Conservation (phyloP, 2,329 filamentous ascomycete species). For the Paraphoma sp. region DNA sequence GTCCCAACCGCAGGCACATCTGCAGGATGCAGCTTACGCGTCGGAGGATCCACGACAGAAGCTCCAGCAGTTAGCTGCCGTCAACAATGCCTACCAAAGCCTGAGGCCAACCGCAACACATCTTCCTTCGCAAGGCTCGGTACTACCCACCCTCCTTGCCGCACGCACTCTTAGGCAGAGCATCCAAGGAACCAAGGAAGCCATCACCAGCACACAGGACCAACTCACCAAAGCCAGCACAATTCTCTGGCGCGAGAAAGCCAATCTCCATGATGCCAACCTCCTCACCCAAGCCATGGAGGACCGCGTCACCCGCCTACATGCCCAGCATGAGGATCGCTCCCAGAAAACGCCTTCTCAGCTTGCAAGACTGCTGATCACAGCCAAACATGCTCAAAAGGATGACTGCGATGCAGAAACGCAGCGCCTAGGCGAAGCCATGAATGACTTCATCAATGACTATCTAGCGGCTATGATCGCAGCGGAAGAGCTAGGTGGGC, state of each 20-base stretch:
- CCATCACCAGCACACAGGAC: slow-evolving; percentile 56
- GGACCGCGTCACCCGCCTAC: slow-evolving; percentile 66
- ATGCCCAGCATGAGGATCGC: slow-evolving; percentile 62
- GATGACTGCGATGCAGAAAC: slow-evolving; percentile 67
- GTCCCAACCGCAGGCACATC: slow-evolving; percentile 29
- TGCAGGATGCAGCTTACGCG: slow-evolving; percentile 38
- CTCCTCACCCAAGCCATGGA: slow-evolving; percentile 57
- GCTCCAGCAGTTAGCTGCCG: slow-evolving; percentile 55
- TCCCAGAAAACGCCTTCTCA: slow-evolving; percentile 67
- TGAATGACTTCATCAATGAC: slow-evolving; percentile 74
- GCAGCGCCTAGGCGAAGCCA: slow-evolving; percentile 64
- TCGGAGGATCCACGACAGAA: slow-evolving; percentile 43
- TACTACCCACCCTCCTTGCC: slow-evolving; percentile 74
- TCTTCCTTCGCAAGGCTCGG: slow-evolving; percentile 70
- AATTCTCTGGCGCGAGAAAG: slow-evolving; percentile 54
- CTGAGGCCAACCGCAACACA: slow-evolving; percentile 68
- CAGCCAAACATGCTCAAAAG: slow-evolving; percentile 66
- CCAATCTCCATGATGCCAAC: slow-evolving; percentile 55
- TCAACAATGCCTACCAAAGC: slow-evolving; percentile 71
- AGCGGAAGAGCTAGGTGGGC: slow-evolving; percentile 82
- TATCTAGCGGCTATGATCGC: slow-evolving; percentile 78
- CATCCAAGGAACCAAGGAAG: slow-evolving; percentile 68
- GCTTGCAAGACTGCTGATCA: slow-evolving; percentile 67
- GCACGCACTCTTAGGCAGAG: slow-evolving; percentile 71
- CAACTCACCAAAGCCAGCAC: slow-evolving; percentile 49